These are phyloP conservation scores for Candida palmyrensis DNA, from an alignment of 805 yeast genomes.

Conservation along the genomic window DNA sequence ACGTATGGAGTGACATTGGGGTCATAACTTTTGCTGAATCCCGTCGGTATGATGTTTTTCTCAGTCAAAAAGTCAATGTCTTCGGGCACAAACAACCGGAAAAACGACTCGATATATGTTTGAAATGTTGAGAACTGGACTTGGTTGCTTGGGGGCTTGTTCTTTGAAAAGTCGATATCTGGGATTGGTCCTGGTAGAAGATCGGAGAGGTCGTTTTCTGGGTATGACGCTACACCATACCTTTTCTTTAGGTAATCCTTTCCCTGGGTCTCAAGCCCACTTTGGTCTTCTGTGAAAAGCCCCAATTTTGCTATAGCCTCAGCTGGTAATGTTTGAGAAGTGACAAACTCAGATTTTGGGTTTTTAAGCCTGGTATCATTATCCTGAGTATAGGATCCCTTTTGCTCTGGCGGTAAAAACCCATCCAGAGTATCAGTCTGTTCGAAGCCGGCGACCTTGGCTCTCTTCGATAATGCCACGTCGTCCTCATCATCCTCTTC, in stretches of 20 bases:
- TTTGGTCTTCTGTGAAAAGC: slow-evolving; percentile 54
- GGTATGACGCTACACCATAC: slow-evolving; percentile 89
- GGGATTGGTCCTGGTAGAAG: slow-evolving; percentile 88
- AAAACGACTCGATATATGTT: slow-evolving; percentile 79
- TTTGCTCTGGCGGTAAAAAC: slow-evolving; percentile 43
- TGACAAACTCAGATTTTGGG: slow-evolving; percentile 73
- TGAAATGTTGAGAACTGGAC: slow-evolving; percentile 88
- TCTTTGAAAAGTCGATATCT: slow-evolving; percentile 74
- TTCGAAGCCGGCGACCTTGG: slow-evolving; percentile 1
- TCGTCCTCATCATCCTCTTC: slow-evolving; percentile 10
- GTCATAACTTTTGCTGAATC: slow-evolving; percentile 47
- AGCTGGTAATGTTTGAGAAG: slow-evolving; percentile 61
- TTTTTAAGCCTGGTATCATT: slow-evolving; percentile 59
- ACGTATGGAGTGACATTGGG: slow-evolving; percentile 65
- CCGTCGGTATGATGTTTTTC: slow-evolving; percentile 53
- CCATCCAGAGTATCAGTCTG: slow-evolving; percentile 11
- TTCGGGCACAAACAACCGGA: slow-evolving; percentile 71
- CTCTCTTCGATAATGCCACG: slow-evolving; percentile 7
- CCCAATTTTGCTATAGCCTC: slow-evolving; percentile 60
- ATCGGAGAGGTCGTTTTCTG: slow-evolving; percentile 67
- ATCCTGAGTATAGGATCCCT: slow-evolving; percentile 41
- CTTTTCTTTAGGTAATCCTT: slow-evolving; percentile 68
- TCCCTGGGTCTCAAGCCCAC: slow-evolving; percentile 61
- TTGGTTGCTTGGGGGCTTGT: slow-evolving; percentile 72
- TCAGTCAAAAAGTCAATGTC: slow-evolving; percentile 71